Percentiles rank a stretch among this genome's conserved stretches.
phyloP scores from a whole-genome alignment of 176 grass and related monocot genomes.

The Alopecurus myosuroides region DNA sequence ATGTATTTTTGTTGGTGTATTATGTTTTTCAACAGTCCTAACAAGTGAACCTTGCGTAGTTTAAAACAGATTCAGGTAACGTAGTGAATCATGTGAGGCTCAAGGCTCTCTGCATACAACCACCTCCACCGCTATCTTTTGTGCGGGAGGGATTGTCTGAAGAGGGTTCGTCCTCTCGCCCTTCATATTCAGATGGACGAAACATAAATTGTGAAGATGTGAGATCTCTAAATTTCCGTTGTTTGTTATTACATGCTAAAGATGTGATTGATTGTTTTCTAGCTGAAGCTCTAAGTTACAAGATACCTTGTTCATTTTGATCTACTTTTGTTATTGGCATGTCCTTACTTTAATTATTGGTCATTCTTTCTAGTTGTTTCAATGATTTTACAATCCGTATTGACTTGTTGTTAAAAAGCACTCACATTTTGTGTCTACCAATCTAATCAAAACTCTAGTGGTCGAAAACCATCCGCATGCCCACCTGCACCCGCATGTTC shows the following conservation, averaged over 20 bases:
- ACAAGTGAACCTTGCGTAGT: conserved; percentile 39
- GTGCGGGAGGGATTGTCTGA: conserved; percentile 68
- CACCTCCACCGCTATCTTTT: conserved; percentile 52
- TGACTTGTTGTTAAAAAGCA: too few relatives aligned
- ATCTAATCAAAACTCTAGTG: too few relatives aligned
- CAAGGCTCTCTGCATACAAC: conserved; percentile 61
- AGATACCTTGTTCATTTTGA: too few relatives aligned
- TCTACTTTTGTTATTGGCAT: too few relatives aligned
- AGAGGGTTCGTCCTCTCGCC: conserved; percentile 54
- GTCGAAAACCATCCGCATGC: too few relatives aligned
- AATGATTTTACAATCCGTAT: too few relatives aligned
- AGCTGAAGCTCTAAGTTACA: too few relatives aligned
- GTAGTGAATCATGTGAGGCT: conserved; percentile 73
- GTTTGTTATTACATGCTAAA: neutral
- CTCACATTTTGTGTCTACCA: too few relatives aligned
- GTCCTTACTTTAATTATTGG: too few relatives aligned
- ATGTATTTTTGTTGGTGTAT: neutral
- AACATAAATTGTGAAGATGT: conserved; percentile 43
- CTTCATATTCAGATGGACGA: conserved; percentile 49
- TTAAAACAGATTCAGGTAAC: conserved; percentile 69
- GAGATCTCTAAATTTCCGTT: neutral
- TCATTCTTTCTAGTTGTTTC: too few relatives aligned
- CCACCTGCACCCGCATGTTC: too few relatives aligned
- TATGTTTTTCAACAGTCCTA: conserved; percentile 18
- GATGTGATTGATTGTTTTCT: neutral